These are phyloP conservation scores for Pachysolen tannophilus DNA, from an alignment of 805 yeast species.

Conservation along the genomic window DNA sequence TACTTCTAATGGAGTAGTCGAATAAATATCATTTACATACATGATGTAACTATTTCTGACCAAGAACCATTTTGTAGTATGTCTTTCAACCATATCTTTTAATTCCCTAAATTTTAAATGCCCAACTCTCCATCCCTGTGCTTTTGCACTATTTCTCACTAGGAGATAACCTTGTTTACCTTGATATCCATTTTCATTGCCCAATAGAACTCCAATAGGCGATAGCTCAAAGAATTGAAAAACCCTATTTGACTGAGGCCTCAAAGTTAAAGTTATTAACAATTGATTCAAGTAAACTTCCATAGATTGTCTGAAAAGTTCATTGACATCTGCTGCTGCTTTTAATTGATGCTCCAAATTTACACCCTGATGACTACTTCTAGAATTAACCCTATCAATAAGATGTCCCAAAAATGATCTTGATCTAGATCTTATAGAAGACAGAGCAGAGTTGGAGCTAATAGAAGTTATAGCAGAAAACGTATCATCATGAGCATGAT, in stretches of 20 bases:
- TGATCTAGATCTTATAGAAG: neutral
- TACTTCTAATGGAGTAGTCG: conserved; percentile 86
- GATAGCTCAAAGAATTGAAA: conserved; percentile 88
- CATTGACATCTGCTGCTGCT: no score
- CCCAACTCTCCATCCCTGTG: conserved; percentile 95
- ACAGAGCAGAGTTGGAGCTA: neutral
- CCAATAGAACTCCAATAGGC: conserved; percentile 74
- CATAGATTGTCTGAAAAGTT: conserved; percentile 36
- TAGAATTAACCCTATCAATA: neutral
- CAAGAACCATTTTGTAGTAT: conserved; percentile 87
- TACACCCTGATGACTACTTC: neutral
- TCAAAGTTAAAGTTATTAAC: conserved; percentile 49
- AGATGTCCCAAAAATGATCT: neutral
- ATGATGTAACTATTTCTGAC: conserved; percentile 78
- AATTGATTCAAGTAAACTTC: conserved; percentile 64
- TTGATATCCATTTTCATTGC: conserved; percentile 71
- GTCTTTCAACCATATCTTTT: conserved; percentile 82
- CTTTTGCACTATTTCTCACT: conserved; percentile 72
- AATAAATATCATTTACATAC: conserved; percentile 78
- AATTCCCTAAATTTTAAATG: conserved; percentile 76
- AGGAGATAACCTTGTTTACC: conserved; percentile 88
- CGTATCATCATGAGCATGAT: neutral
- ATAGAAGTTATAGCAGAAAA: neutral
- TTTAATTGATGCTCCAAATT: neutral
- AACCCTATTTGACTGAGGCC: conserved; percentile 75